phyloP scores from a whole-genome alignment of 2,329 filamentous ascomycete genomes.

The Penicillium digitatum region DNA sequence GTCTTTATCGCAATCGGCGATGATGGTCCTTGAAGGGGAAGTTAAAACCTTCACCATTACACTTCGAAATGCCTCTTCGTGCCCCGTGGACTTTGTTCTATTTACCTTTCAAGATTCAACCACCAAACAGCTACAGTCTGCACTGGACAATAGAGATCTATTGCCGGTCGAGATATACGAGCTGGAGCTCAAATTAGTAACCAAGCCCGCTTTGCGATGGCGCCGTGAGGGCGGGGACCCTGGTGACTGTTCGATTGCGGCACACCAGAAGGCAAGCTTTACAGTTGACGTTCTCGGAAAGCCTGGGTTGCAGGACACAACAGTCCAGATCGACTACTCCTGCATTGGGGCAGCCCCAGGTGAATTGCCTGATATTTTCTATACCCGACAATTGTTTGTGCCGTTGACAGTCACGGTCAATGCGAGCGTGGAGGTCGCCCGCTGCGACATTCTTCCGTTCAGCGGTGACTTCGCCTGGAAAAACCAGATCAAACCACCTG shows the following conservation, averaged over 20 bases:
- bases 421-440: conserved; percentile 75
- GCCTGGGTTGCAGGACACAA: conserved; percentile 73
- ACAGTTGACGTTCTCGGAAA: conserved; percentile 83
- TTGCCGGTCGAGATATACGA: conserved; percentile 78
- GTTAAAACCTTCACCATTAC: conserved; percentile 71
- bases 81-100: conserved; percentile 75
- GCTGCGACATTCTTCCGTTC: conserved; percentile 74
- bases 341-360: conserved; percentile 67
- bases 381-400: conserved; percentile 76
- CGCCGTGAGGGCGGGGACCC: conserved; percentile 50
- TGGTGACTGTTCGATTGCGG: conserved; percentile 58
- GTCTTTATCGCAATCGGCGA: conserved; percentile 73
- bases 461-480: conserved; percentile 66
- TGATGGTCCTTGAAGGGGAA: conserved; percentile 94
- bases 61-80: conserved; percentile 71
- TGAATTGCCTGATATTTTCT: conserved; percentile 69
- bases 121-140: conserved; percentile 69
- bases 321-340: conserved; percentile 82
- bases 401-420: conserved; percentile 88
- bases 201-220: conserved; percentile 61
- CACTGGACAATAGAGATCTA: conserved; percentile 71
- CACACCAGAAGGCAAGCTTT: conserved; percentile 66
- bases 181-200: conserved; percentile 73
- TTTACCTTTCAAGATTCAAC: conserved; percentile 90
- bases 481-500: conserved; percentile 28